Conservation (phyloP, 176 grass and related monocot species). For the Pontederia paniculata region DNA sequence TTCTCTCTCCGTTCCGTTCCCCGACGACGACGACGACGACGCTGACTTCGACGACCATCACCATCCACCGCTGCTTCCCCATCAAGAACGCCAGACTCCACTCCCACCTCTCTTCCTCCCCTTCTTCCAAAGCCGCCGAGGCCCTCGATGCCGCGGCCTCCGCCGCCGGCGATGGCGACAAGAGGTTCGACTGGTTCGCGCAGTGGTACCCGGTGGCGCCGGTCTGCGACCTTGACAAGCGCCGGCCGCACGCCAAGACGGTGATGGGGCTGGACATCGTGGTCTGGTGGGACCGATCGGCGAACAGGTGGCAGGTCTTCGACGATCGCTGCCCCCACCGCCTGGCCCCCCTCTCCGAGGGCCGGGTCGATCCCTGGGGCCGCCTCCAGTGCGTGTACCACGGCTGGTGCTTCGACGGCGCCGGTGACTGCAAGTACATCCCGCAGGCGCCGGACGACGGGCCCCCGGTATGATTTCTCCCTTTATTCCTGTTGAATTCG, state of each 20-base stretch:
- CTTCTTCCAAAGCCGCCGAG: no score
- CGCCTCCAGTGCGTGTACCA: slow-evolving; percentile 93
- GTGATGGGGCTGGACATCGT: slow-evolving; percentile 67
- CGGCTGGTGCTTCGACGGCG: slow-evolving; percentile 95
- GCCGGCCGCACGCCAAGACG: slow-evolving; percentile 71
- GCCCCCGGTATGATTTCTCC: slow-evolving; percentile 22
- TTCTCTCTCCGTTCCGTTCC: neutral
- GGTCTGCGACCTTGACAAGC: slow-evolving; percentile 71
- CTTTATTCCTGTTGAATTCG: no score
- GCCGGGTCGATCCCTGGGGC: slow-evolving; percentile 63
- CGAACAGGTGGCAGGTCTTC: slow-evolving; percentile 68
- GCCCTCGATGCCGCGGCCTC: slow-evolving; percentile 10
- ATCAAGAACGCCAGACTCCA: no score
- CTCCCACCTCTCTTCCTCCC: neutral
- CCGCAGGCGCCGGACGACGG: slow-evolving; percentile 70
- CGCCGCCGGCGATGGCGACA: neutral
- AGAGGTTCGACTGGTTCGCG: slow-evolving; percentile 71
- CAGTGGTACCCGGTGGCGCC: slow-evolving; percentile 83
- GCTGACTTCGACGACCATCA: no score
- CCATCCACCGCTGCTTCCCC: no score
- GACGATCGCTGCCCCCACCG: slow-evolving; percentile 79
- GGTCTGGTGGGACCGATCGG: slow-evolving; percentile 61
- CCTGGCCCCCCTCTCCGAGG: slow-evolving; percentile 82
- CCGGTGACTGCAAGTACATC: slow-evolving; percentile 63
- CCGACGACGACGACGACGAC: no score